These are phyloP conservation scores for Magnaporthiopsis incrustans DNA, from an alignment of 2,329 filamentous ascomycete species.

Conservation along the genomic window DNA sequence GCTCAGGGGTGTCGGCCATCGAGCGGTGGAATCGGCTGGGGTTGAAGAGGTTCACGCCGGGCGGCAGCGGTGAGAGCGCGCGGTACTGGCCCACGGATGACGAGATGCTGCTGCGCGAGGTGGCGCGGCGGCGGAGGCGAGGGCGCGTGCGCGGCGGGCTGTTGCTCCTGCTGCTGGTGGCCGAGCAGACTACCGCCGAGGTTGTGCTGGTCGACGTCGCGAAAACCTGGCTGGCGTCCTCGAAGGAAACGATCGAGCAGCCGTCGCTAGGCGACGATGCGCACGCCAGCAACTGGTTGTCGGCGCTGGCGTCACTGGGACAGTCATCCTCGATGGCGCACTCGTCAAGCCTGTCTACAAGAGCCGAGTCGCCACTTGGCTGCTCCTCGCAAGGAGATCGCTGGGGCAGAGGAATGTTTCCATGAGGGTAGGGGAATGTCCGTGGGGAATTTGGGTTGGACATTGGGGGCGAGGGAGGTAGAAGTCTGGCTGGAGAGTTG, in stretches of 20 bases:
- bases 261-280: constrained; percentile 3
- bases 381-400: neutral
- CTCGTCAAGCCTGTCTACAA: neutral
- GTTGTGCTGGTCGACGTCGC: neutral
- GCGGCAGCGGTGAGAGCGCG: constrained; percentile 59
- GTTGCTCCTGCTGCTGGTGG: neutral
- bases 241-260: neutral
- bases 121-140: constrained; percentile 42
- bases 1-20: constrained; percentile 9
- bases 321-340: neutral
- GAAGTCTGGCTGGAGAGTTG: constrained; percentile 33
- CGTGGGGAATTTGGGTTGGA: constrained; percentile 30
- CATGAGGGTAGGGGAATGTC: constrained; percentile 30
- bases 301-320: neutral
- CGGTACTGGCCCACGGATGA: constrained; percentile 37
- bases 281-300: neutral
- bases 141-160: constrained; percentile 16
- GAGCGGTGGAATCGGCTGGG: constrained; percentile 15
- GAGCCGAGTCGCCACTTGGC: neutral
- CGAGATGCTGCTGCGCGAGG: constrained; percentile 38
- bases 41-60: constrained; percentile 58
- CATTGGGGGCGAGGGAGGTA: constrained; percentile 36
- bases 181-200: neutral
- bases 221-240: neutral
- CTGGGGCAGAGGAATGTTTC: constrained; percentile 27